Evolutionary conservation across 2,329 filamentous ascomycete species (phyloP).

Genomic region (Diaporthe humulicola): DNA sequence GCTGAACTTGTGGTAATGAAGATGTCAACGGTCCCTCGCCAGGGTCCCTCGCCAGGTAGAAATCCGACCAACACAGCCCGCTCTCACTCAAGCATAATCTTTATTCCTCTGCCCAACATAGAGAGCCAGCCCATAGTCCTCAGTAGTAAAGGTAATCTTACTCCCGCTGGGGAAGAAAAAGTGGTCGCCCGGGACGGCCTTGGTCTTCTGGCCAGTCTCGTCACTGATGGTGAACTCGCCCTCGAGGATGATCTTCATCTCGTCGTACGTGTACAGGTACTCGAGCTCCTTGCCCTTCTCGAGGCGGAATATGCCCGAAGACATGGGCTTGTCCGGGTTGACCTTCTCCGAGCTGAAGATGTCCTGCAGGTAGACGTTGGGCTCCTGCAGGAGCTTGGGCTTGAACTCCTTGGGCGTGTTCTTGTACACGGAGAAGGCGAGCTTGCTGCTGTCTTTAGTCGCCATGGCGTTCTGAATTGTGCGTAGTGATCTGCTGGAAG

Average conservation of each 20-base stretch:
- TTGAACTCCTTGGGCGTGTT: conserved; percentile 57
- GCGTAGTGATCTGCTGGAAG: neutral
- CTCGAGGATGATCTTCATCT: conserved; percentile 81
- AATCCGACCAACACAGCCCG: no score
- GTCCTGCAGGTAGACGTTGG: conserved; percentile 77
- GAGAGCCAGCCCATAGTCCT: conserved; percentile 72
- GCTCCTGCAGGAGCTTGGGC: conserved; percentile 75
- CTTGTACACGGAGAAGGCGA: conserved; percentile 29
- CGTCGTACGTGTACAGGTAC: conserved; percentile 76
- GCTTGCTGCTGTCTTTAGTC: conserved; percentile 5
- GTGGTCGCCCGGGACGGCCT: conserved; percentile 73
- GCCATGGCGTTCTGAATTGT: neutral
- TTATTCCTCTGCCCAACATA: conserved; percentile 60
- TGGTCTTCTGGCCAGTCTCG: conserved; percentile 70
- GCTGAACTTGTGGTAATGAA: neutral
- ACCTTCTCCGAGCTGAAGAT: conserved; percentile 68
- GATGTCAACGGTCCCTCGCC: no score
- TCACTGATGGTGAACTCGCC: conserved; percentile 76
- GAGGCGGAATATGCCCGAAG: conserved; percentile 75
- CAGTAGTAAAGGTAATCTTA: conserved; percentile 75
- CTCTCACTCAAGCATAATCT: conserved; percentile 44
- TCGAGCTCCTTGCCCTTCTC: conserved; percentile 76
- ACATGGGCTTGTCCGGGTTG: conserved; percentile 71
- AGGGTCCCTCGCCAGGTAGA: no score
- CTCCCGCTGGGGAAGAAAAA: conserved; percentile 77